phyloP scores from a whole-genome alignment of 2,329 filamentous ascomycete species.

The Phaeoacremonium minimum region DNA sequence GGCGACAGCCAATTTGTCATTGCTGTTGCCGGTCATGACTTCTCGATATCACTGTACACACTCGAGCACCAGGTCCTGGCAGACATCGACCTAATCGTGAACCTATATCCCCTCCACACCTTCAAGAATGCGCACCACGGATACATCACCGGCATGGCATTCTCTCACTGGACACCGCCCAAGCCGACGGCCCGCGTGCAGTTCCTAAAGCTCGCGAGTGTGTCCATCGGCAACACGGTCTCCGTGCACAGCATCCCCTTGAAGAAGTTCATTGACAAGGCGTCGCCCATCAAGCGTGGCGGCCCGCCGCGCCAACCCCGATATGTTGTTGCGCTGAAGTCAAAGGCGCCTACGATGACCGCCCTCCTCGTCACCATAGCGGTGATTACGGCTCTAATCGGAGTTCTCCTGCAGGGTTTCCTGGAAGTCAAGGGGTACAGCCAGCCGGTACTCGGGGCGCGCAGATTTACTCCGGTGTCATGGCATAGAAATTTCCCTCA shows the following conservation, averaged over 20 bases:
- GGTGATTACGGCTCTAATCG: conserved; percentile 55
- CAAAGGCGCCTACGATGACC: conserved; percentile 44
- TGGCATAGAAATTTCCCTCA: conserved; percentile 21
- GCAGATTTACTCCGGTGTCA: conserved; percentile 46
- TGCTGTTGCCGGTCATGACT: conserved; percentile 76
- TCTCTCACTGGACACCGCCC: conserved; percentile 54
- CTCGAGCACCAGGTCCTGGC: conserved; percentile 59
- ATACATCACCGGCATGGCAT: conserved; percentile 55
- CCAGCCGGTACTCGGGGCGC: conserved; percentile 51
- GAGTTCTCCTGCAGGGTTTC: conserved; percentile 58
- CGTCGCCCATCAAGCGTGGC: conserved; percentile 24
- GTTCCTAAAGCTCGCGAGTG: conserved; percentile 73
- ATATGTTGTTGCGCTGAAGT: conserved; percentile 64
- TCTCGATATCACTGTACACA: conserved; percentile 73
- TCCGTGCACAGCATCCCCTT: conserved; percentile 78
- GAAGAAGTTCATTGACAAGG: conserved; percentile 33
- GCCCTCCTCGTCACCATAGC: conserved; percentile 50
- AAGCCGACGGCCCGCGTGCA: conserved; percentile 44
- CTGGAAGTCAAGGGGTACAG: conserved; percentile 59
- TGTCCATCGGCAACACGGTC: conserved; percentile 75
- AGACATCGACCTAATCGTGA: conserved; percentile 43
- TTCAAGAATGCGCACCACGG: conserved; percentile 51
- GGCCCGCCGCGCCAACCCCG: conserved; percentile 49
- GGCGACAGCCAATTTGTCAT: conserved; percentile 73
- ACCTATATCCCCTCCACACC: conserved; percentile 48